These are phyloP conservation scores for Botryotinia calthae DNA, from an alignment of 2,329 filamentous ascomycete genomes.

Conservation along the genomic window DNA sequence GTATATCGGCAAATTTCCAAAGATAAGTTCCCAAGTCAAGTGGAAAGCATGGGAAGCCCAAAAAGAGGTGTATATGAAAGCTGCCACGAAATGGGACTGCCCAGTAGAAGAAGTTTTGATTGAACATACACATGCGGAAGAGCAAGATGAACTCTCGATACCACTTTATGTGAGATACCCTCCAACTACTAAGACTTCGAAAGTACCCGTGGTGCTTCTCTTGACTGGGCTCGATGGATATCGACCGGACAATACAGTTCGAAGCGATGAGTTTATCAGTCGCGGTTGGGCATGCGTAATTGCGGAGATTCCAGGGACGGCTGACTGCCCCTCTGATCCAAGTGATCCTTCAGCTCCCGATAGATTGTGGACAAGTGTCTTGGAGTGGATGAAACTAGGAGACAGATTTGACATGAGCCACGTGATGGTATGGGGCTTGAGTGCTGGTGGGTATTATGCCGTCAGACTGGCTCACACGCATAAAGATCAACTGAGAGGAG, in stretches of 20 bases:
- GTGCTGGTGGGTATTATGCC: constrained; percentile 66
- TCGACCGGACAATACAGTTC: constrained; percentile 59
- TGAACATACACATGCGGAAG: constrained; percentile 51
- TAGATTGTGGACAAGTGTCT: constrained; percentile 59
- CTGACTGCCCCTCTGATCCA: constrained; percentile 63
- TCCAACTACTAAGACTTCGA: constrained; percentile 40
- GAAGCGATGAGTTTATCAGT: constrained; percentile 59
- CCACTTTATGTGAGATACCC: constrained; percentile 66
- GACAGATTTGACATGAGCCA: constrained; percentile 54
- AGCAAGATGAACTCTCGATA: constrained; percentile 47
- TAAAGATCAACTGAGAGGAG: constrained; percentile 49
- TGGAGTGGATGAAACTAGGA: constrained; percentile 56
- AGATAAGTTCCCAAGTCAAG: constrained; percentile 48
- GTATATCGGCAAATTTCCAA: constrained; percentile 46
- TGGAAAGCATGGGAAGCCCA: constrained; percentile 63
- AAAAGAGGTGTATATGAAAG: constrained; percentile 62
- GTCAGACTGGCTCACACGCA: constrained; percentile 68
- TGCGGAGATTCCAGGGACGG: constrained; percentile 64
- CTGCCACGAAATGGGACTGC: constrained; percentile 50
- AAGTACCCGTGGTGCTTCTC: constrained; percentile 51
- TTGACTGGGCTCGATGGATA: constrained; percentile 64
- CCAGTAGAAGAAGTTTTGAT: constrained; percentile 62
- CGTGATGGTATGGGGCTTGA: constrained; percentile 63
- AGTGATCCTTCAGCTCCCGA: constrained; percentile 59
- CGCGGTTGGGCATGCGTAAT: constrained; percentile 63